Base-by-base conservation (phyloP, 140 eudicot genomes). In the Anethum foeniculum region DNA sequence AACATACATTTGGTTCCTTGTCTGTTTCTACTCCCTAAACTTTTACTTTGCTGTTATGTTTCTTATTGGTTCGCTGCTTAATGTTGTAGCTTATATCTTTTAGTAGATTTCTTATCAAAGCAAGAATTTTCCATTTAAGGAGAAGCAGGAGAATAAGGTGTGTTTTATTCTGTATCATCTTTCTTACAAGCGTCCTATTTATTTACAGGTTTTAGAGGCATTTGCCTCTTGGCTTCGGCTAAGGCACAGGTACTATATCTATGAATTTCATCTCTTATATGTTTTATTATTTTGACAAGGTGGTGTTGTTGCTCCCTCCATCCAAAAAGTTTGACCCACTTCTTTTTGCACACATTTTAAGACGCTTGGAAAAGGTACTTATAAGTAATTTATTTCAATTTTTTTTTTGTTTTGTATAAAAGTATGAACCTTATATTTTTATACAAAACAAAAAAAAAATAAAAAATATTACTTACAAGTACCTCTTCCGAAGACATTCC, bases 181-280 rank as follows among this genome's bases (percentile, higher is more conserved):
- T 52, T 36, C 51, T 51, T 44, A 51, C n/a, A 77, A 38, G 62
- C 76, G 34, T 81, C 79, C 62, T 74, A 74, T 82, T 38, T 19
- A 78, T 79, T 23, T 73, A 85, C 97, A 96, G 99, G 99, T 91
- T 80, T 89, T 96, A 54, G 99, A 96, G 90, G 98, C 98, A 74
- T 96, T 96, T 88, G 93, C 99, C 75, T 96, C 99, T 80, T 96
- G 99, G 98, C 91, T 96, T 79, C 98, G 99, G 79, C 86, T 96
- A 82, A 90, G 97, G 84, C 98, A 94, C 85, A 90, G 99, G 99
- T 96, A 83, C 71, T 65, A 15, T 75, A 74, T 36, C 3, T 38
- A 18, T 60, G 41, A 65, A 52, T 36, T 79, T 14, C 38, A 54
- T 76, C 28, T 44, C 49, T 43, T 7, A 41, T 25, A 21, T 81